phyloP scores from a whole-genome alignment of 495 filamentous ascomycete species.

The Tuber brumale region DNA sequence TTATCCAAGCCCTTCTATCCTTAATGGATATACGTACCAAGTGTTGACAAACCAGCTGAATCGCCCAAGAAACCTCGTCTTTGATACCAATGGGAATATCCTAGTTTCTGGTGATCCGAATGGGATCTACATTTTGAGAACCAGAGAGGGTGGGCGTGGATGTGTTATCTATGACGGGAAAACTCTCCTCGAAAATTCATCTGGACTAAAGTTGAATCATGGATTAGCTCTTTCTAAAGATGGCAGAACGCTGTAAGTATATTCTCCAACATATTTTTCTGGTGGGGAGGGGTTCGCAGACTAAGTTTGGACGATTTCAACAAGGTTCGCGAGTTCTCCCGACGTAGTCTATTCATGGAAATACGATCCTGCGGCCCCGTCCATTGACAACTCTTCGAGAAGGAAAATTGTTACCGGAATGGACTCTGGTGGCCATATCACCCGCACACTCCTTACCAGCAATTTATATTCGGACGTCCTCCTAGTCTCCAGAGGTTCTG shows the following conservation, averaged over 20 bases:
- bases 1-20: slow-evolving; percentile 48
- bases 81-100: slow-evolving; percentile 56
- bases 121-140: slow-evolving; percentile 52
- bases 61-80: slow-evolving; percentile 54
- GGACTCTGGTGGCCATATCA: slow-evolving; percentile 54
- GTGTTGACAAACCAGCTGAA: slow-evolving; percentile 52
- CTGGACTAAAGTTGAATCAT: slow-evolving; percentile 52
- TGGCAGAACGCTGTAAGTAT: slow-evolving; percentile 53
- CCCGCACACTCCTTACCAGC: slow-evolving; percentile 56
- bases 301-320: neutral
- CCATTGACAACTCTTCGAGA: slow-evolving; percentile 45
- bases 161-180: slow-evolving; percentile 48
- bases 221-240: slow-evolving; percentile 59
- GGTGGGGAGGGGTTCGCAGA: neutral
- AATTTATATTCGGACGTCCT: slow-evolving; percentile 43
- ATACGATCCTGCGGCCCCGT: slow-evolving; percentile 50
- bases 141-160: slow-evolving; percentile 49
- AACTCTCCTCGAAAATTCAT: slow-evolving; percentile 32
- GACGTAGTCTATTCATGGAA: slow-evolving; percentile 55
- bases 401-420: slow-evolving; percentile 54
- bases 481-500: slow-evolving; percentile 59
- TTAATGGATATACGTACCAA: slow-evolving; percentile 52
- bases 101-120: slow-evolving; percentile 53
- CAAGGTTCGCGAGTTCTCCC: slow-evolving; percentile 49
- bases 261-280: neutral